phyloP scores from a whole-genome alignment of 331 rosid genomes.

The Erythrophleum ivorense region DNA sequence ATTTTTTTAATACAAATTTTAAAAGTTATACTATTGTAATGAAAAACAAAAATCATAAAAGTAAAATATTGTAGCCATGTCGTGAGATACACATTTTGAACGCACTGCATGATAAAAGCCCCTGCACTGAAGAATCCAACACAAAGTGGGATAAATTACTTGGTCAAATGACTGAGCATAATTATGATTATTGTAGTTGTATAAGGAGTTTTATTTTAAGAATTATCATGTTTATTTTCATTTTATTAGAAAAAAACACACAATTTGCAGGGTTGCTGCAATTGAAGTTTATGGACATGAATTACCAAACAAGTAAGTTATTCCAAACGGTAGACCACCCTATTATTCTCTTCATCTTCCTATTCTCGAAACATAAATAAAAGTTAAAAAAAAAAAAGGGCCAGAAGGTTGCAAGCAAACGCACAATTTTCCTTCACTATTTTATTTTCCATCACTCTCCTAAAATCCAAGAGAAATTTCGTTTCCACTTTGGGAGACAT shows the following conservation, averaged over 20 bases:
- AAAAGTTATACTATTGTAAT: no score
- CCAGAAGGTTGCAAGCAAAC: not conserved
- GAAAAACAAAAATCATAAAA: no score
- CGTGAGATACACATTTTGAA: no score
- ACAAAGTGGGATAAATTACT: no score
- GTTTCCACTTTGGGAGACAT: slow-evolving; percentile 34
- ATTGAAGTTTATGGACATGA: not conserved
- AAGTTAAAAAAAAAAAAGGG: not conserved
- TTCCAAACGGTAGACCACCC: not conserved
- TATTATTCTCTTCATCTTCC: not conserved
- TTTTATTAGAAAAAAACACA: not conserved
- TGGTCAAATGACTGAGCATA: not conserved
- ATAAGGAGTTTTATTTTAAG: not conserved
- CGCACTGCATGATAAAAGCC: no score
- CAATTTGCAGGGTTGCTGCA: not conserved
- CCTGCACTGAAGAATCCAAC: no score
- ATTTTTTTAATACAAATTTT: no score
- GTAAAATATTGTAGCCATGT: no score
- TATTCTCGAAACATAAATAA: not conserved
- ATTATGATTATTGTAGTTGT: not conserved
- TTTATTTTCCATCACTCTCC: not conserved
- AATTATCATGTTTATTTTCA: not conserved
- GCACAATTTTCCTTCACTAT: not conserved
- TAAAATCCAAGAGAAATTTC: slow-evolving; percentile 34
- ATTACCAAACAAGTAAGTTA: not conserved